A percentile compares a stretch with the other conserved stretches of the same genome.
Evolutionary conservation across 2,329 filamentous ascomycete genomes (phyloP).

Genomic region (Cephalotrichum gorgonifer): DNA sequence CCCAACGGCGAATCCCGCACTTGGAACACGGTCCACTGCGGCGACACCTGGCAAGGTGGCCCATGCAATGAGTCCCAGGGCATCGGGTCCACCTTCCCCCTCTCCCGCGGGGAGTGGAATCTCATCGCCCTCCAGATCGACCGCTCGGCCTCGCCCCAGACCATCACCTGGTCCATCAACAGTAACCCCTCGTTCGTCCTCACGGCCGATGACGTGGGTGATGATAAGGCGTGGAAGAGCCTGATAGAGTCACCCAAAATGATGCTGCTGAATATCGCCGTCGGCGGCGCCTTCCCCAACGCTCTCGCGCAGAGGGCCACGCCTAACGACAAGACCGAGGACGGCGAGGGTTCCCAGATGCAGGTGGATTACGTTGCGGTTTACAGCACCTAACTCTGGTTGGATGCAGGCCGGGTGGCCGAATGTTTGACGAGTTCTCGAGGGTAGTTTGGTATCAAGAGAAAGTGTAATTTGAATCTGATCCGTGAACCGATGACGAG

Average conservation of each 20-base stretch:
- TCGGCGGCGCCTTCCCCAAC: slow-evolving; percentile 26
- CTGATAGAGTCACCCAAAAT: slow-evolving; percentile 20
- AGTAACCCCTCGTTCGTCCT: slow-evolving; percentile 16
- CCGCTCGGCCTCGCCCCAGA: slow-evolving; percentile 18
- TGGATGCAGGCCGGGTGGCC: too few species aligned
- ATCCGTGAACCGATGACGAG: too few species aligned
- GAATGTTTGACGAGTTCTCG: too few species aligned
- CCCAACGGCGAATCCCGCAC: slow-evolving; percentile 24
- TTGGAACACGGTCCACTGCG: slow-evolving; percentile 31
- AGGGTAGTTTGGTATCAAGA: too few species aligned
- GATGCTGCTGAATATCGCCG: slow-evolving; percentile 27
- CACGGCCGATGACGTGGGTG: slow-evolving; percentile 15
- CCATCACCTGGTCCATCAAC: slow-evolving; percentile 24
- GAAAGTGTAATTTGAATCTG: too few species aligned
- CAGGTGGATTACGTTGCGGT: slow-evolving; percentile 29
- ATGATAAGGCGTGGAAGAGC: slow-evolving; percentile 17
- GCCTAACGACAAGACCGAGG: slow-evolving; percentile 21
- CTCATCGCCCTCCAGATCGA: slow-evolving; percentile 22
- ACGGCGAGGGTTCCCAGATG: slow-evolving; percentile 20
- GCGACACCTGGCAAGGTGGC: slow-evolving; percentile 22
- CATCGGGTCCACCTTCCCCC: slow-evolving; percentile 11
- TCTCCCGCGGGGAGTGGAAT: slow-evolving; percentile 21
- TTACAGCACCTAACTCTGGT: slow-evolving; percentile 10
- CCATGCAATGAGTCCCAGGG: slow-evolving; percentile 30
- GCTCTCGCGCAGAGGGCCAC: slow-evolving; percentile 19